Evolutionary conservation across 129 eudicot species (phyloP), one percentile per base, ranked within the genome.

Genomic region (Cynara cardunculus): DNA sequence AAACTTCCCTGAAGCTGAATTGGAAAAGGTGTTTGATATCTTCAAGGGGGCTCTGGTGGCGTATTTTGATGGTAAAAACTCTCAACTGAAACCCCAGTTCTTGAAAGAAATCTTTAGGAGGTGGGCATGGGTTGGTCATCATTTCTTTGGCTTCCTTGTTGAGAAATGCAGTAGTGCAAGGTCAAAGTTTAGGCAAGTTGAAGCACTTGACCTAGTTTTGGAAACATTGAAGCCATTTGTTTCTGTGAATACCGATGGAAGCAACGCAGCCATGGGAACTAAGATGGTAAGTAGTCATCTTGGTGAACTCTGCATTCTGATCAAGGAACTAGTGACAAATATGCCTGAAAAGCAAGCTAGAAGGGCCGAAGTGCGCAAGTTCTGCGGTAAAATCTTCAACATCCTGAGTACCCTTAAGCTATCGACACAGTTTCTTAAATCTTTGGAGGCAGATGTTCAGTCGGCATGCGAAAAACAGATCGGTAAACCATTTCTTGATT

Each of bases 291-390:
- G 86, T 13, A 77, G 71, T 56, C 87, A 88, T 74, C 62, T 95
- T 71, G 74, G 93, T 10, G 76, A 79, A 79, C 68, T 95, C 3
- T 12, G 87, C 76, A 74, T 53, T 70, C 71, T 95, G 83, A 73
- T 92, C 22, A 84, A 91, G 79, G 88, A 86, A 71, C 71, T 95
- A 71, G 85, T 91, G 39, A 84, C 86, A 7, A 88, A 92, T 78
- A 89, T 95, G 90, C 97, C 99, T 8, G 93, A 92, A 44, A 95
- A 95, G 85, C 94, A 88, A 82, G 73, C 95, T 2, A 87, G 88
- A 78, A 84, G 95, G 49, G 93, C 97, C 3, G 95, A 89, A 64
- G 94, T 90, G 25, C 89, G 97, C 0, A 95, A 89, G 32, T 95
- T 92, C 77, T 92, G 94, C 62, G 84, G 87, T 25, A 90, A 81